Conservation (phyloP, 495 filamentous ascomycete species). For the Letharia lupina region DNA sequence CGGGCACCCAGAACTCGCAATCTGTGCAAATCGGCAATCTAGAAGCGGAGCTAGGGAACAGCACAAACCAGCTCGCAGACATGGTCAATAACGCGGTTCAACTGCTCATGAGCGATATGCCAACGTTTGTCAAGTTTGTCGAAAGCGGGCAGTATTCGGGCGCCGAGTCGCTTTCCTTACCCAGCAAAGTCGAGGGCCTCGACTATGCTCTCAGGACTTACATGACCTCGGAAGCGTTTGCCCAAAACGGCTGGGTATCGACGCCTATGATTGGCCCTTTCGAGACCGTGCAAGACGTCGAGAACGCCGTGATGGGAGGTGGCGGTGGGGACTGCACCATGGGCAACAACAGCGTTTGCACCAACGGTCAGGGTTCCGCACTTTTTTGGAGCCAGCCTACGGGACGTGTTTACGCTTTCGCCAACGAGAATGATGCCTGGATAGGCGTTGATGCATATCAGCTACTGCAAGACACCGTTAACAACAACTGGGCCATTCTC, state of each 20-base stretch:
- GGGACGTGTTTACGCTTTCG: conserved; percentile 7
- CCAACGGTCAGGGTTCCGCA: neutral
- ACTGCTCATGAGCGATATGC: conserved; percentile 20
- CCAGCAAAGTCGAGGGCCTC: conserved; percentile 12
- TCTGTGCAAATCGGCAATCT: conserved; percentile 14
- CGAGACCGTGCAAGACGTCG: conserved; percentile 5
- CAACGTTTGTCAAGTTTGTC: conserved; percentile 18
- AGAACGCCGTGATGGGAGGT: neutral
- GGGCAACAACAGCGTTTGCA: conserved; percentile 9
- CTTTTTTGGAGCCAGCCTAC: conserved; percentile 13
- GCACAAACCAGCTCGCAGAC: conserved; percentile 2
- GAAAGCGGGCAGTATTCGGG: conserved; percentile 19
- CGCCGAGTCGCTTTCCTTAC: conserved; percentile 12
- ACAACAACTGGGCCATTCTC: conserved; percentile 17
- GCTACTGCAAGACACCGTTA: conserved; percentile 13
- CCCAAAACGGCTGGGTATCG: conserved; percentile 15
- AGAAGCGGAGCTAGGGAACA: conserved; percentile 12
- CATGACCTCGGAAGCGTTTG: conserved; percentile 13
- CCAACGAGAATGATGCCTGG: neutral
- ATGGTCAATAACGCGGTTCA: conserved; percentile 16
- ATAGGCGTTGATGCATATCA: neutral
- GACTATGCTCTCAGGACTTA: conserved; percentile 21
- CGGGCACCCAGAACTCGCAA: conserved; percentile 19
- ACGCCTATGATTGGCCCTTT: conserved; percentile 4
- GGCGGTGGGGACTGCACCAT: neutral